Evolutionary conservation across 352 stramenopile genomes (phyloP).

Genomic region (Globisporangium uncinulatum): DNA sequence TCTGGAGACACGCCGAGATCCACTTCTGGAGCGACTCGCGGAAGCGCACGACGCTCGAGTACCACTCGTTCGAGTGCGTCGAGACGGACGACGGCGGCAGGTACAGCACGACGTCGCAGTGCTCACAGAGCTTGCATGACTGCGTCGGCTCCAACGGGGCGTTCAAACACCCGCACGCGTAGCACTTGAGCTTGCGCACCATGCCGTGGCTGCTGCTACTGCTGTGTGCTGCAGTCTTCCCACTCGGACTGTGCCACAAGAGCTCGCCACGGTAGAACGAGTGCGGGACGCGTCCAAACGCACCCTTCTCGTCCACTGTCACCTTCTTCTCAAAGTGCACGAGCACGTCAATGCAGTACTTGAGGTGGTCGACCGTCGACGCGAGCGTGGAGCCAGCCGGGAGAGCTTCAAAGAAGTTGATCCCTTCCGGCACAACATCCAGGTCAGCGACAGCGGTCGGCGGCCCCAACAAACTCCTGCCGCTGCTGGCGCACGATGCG

Average conservation of each 20-base stretch:
- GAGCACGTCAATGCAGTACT: conserved; percentile 80
- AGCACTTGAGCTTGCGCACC: conserved; percentile 68
- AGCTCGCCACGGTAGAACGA: conserved; percentile 78
- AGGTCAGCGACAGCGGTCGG: conserved; percentile 27
- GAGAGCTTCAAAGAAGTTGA: conserved; percentile 69
- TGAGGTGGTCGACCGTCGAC: conserved; percentile 66
- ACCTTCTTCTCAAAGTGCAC: conserved; percentile 87
- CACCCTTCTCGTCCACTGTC: conserved; percentile 51
- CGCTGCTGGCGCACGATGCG: conserved; percentile 27
- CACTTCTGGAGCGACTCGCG: conserved; percentile 77
- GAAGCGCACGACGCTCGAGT: conserved; percentile 65
- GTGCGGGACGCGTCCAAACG: conserved; percentile 66
- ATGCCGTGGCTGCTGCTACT: conserved; percentile 20
- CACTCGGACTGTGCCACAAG: conserved; percentile 42
- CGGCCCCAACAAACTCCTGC: conserved; percentile 8
- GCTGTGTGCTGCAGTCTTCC: neutral
- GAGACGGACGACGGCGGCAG: conserved; percentile 72
- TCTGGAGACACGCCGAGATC: conserved; percentile 66
- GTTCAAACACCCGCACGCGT: conserved; percentile 67
- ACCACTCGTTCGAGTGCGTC: conserved; percentile 78
- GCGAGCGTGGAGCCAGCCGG: conserved; percentile 40
- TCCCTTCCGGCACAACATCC: conserved; percentile 47
- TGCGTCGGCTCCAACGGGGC: conserved; percentile 56
- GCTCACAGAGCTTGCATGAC: conserved; percentile 71
- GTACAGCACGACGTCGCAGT: conserved; percentile 72